These are phyloP conservation scores for Boletus sp. DNA, from an alignment of 1,284 basidiomycete genomes.

Conservation along the genomic window DNA sequence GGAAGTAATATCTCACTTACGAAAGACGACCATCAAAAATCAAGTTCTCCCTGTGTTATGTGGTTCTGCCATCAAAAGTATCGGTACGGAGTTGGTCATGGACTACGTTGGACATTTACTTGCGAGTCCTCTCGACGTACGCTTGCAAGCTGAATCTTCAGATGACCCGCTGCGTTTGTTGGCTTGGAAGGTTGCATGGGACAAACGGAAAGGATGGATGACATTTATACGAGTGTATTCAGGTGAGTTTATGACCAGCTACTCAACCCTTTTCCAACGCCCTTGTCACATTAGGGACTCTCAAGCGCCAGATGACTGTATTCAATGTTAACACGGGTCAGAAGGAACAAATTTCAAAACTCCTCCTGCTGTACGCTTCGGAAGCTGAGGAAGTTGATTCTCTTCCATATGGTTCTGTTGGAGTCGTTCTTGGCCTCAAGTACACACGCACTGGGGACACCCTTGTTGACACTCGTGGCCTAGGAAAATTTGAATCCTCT, in stretches of 20 bases:
- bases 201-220: slow-evolving; percentile 83
- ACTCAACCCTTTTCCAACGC: slow-evolving; percentile 2
- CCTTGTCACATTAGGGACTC: slow-evolving; percentile 46
- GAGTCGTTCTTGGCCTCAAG: slow-evolving; percentile 79
- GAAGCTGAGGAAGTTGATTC: slow-evolving; percentile 77
- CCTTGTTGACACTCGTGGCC: slow-evolving; percentile 49
- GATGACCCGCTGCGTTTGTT: slow-evolving; percentile 59
- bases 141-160: slow-evolving; percentile 39
- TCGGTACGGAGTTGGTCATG: slow-evolving; percentile 79
- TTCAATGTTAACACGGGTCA: slow-evolving; percentile 66
- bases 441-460: slow-evolving; percentile 89
- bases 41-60: slow-evolving; percentile 78
- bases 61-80: slow-evolving; percentile 76
- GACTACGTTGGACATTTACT: slow-evolving; percentile 78
- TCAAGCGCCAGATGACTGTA: slow-evolving; percentile 62
- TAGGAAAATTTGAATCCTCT: slow-evolving; percentile 28
- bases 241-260: slow-evolving; percentile 42
- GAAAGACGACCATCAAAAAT: slow-evolving; percentile 62
- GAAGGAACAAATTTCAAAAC: slow-evolving; percentile 71
- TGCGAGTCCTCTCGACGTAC: slow-evolving; percentile 72
- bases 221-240: slow-evolving; percentile 89
- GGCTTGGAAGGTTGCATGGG: slow-evolving; percentile 89
- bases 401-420: slow-evolving; percentile 79
- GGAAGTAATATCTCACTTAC: slow-evolving; percentile 59
- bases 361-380: slow-evolving; percentile 79